Percentiles rank a stretch among this genome's conserved stretches.
phyloP scores from a whole-genome alignment of 345 rosid genomes.

The Eucalyptus grandis region DNA sequence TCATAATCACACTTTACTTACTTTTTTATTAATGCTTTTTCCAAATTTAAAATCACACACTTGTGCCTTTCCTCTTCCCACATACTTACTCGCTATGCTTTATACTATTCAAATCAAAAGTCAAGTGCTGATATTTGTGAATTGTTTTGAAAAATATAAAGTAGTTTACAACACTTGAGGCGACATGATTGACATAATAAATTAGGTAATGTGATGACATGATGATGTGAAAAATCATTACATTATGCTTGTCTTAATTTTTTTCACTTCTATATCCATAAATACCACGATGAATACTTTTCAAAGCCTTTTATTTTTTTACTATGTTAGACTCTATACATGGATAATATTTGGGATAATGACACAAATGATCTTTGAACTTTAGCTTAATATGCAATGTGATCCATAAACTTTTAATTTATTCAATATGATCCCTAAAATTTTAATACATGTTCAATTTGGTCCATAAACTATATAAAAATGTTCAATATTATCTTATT shows the following conservation, averaged over 20 bases:
- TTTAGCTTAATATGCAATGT: not conserved
- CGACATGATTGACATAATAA: not conserved
- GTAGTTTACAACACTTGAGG: not conserved
- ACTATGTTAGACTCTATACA: not conserved
- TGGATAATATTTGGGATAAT: not conserved
- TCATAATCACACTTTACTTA: not conserved
- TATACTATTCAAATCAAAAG: not conserved
- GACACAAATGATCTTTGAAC: accelerated
- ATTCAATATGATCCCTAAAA: no score
- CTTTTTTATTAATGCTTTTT: not conserved
- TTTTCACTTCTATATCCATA: not conserved
- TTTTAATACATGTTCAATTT: not conserved
- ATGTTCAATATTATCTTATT: no score
- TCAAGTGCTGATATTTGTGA: not conserved
- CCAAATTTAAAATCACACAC: not conserved
- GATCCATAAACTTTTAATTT: not conserved
- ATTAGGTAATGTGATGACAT: not conserved
- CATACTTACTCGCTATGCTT: not conserved
- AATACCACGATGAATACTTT: not conserved
- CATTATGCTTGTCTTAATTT: not conserved
- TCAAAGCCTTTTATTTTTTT: not conserved
- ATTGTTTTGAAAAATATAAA: not conserved
- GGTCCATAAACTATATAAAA: accelerated
- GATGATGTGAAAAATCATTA: not conserved
- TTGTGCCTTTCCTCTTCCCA: not conserved